Evolutionary conservation across 306 rosid genomes (phyloP).

Genomic region (Sechiopsis laciniata): DNA sequence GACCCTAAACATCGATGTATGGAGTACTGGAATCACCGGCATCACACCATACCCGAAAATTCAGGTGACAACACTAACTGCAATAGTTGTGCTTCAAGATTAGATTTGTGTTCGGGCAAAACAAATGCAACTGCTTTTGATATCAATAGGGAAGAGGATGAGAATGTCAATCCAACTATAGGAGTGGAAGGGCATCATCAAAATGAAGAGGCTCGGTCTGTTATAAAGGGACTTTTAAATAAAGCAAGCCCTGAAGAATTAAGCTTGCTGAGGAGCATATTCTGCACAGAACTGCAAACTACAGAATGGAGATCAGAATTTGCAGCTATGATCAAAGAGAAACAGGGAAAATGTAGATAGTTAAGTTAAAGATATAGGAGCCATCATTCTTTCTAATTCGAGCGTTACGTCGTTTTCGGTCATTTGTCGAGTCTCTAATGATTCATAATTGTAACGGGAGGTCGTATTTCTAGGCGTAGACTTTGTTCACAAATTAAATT

Average conservation of each 20-base stretch:
- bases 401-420: conserved; percentile 3
- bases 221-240: conserved; percentile 42
- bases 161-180: conserved; percentile 20
- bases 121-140: conserved; percentile 38
- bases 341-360: conserved; percentile 43
- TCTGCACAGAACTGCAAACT: conserved; percentile 36
- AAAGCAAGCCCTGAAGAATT: conserved; percentile 57
- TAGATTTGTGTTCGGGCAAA: conserved; percentile 30
- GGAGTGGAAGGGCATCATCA: conserved; percentile 26
- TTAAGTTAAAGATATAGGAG: conserved; percentile 29
- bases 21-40: conserved; percentile 74
- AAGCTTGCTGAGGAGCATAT: conserved; percentile 36
- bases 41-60: conserved; percentile 7
- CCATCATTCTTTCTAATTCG: conserved; percentile 42
- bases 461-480: background rate
- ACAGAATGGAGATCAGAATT: conserved; percentile 41
- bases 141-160: conserved; percentile 32
- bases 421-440: conserved; percentile 12
- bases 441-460: conserved; percentile 17
- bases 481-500: conserved; percentile 2
- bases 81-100: conserved; percentile 29
- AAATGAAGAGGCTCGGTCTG: conserved; percentile 33
- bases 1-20: conserved; percentile 58
- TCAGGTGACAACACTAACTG: conserved; percentile 20
- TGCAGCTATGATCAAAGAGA: conserved; percentile 45